phyloP scores from a whole-genome alignment of 192 early-diverging fungal species.

The Mortierella claussenii region DNA sequence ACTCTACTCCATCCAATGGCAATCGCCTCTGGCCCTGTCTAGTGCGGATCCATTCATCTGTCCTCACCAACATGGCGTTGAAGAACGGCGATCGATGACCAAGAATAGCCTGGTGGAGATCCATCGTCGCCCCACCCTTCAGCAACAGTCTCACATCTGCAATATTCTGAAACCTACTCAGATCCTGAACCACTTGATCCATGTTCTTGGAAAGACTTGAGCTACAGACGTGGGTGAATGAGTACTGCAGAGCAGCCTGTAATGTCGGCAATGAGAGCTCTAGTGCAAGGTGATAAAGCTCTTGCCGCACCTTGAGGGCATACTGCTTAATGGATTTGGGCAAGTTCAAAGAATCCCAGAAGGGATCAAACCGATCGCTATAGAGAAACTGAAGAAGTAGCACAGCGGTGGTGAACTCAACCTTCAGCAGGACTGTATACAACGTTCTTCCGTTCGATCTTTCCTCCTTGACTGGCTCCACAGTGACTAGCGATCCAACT shows the following conservation, averaged over 20 bases:
- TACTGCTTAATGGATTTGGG: conserved; percentile 21
- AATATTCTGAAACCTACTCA: neutral
- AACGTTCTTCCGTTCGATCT: conserved; percentile 5
- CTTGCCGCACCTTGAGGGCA: conserved; percentile 39
- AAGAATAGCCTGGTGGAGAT: conserved; percentile 62
- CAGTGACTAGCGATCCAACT: conserved; percentile 24
- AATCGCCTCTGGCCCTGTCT: conserved; percentile 21
- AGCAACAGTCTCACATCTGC: conserved; percentile 45
- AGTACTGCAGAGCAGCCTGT: conserved; percentile 51
- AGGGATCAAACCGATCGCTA: conserved; percentile 57
- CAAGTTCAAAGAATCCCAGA: conserved; percentile 49
- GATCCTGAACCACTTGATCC: conserved; percentile 6
- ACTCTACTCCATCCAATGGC: neutral
- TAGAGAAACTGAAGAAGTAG: conserved; percentile 67
- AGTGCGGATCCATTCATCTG: conserved; percentile 59
- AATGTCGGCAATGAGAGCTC: conserved; percentile 51
- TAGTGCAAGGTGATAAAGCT: conserved; percentile 47
- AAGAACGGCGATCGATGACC: conserved; percentile 74
- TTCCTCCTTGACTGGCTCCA: neutral
- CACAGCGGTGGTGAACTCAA: conserved; percentile 49
- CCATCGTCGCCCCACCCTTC: conserved; percentile 36
- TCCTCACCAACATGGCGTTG: conserved; percentile 63
- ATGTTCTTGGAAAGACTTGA: conserved; percentile 44
- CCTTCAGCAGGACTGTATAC: conserved; percentile 23
- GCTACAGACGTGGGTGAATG: conserved; percentile 47